A percentile compares a stretch with the other conserved stretches of the same genome.
These are phyloP conservation scores for Echinosophora koreensis DNA, from an alignment of 306 rosid species.

Conservation along the genomic window DNA sequence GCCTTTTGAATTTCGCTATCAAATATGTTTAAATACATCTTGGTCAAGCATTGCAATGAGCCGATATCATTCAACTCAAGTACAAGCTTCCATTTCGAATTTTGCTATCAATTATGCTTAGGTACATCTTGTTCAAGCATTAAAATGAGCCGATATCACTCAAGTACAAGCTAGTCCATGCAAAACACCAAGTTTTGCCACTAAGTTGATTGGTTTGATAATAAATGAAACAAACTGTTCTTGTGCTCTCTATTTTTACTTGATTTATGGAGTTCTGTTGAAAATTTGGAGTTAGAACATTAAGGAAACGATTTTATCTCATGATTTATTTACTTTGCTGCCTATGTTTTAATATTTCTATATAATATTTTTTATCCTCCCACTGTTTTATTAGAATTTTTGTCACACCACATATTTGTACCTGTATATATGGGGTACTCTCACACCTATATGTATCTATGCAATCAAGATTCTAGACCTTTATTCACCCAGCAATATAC, in stretches of 20 bases:
- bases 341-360: not conserved
- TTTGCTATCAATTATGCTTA: not conserved
- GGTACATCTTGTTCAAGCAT: not conserved
- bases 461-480: not conserved
- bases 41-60: conserved; percentile 25
- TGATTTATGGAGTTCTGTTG: not conserved
- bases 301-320: not conserved
- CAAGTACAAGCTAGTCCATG: not conserved
- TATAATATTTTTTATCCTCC: not conserved
- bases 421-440: too few relatives aligned
- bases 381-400: not conserved
- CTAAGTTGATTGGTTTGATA: not conserved
- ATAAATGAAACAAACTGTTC: not conserved
- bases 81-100: not conserved
- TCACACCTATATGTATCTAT: not conserved
- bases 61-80: not conserved
- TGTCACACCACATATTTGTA: not conserved
- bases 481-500: not conserved
- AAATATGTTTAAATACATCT: not conserved
- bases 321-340: not conserved
- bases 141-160: conserved; percentile 26
- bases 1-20: too few relatives aligned
- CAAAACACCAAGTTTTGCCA: not conserved
- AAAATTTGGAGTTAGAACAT: not conserved
- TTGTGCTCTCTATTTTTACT: not conserved